Evolutionary conservation across 805 yeast genomes (phyloP).

Genomic region (Candida nonsorbophila): DNA sequence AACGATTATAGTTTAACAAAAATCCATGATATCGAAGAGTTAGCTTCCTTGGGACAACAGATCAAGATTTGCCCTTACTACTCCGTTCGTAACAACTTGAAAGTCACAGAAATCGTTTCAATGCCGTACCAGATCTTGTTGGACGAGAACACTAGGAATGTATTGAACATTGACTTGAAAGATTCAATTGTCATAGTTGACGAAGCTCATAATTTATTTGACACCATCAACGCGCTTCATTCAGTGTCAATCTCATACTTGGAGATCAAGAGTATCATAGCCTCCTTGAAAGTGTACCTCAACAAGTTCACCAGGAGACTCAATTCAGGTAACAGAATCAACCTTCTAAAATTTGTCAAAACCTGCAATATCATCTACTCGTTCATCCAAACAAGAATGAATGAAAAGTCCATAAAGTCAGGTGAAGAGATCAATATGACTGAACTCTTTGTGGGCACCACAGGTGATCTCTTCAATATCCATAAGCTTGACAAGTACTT

Average conservation of each 20-base stretch:
- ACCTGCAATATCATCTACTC: slow-evolving; percentile 46
- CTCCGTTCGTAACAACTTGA: slow-evolving; percentile 53
- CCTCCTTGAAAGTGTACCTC: slow-evolving; percentile 51
- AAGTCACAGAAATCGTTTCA: slow-evolving; percentile 67
- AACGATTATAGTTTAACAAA: slow-evolving; percentile 51
- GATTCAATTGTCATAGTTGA: slow-evolving; percentile 75
- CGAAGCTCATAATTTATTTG: slow-evolving; percentile 88
- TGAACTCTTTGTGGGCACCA: slow-evolving; percentile 52
- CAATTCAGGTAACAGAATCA: slow-evolving; percentile 66
- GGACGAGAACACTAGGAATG: slow-evolving; percentile 53
- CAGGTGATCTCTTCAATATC: slow-evolving; percentile 69
- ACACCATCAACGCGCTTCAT: slow-evolving; percentile 64
- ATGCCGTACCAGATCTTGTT: slow-evolving; percentile 80
- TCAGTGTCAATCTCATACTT: slow-evolving; percentile 51
- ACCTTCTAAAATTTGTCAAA: slow-evolving; percentile 58
- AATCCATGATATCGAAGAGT: slow-evolving; percentile 76
- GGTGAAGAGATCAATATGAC: slow-evolving; percentile 51
- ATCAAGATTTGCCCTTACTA: slow-evolving; percentile 77
- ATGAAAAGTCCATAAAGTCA: slow-evolving; percentile 27
- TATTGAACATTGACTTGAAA: slow-evolving; percentile 53
- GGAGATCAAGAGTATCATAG: slow-evolving; percentile 43
- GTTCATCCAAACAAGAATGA: slow-evolving; percentile 35
- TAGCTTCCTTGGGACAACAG: slow-evolving; percentile 53
- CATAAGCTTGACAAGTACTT: slow-evolving; percentile 63
- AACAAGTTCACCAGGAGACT: slow-evolving; percentile 58